A percentile compares a stretch with the other conserved stretches of the same genome.
Conservation (phyloP, 371 early-diverging fungal genomes). For the Mucor ambiguus region DNA sequence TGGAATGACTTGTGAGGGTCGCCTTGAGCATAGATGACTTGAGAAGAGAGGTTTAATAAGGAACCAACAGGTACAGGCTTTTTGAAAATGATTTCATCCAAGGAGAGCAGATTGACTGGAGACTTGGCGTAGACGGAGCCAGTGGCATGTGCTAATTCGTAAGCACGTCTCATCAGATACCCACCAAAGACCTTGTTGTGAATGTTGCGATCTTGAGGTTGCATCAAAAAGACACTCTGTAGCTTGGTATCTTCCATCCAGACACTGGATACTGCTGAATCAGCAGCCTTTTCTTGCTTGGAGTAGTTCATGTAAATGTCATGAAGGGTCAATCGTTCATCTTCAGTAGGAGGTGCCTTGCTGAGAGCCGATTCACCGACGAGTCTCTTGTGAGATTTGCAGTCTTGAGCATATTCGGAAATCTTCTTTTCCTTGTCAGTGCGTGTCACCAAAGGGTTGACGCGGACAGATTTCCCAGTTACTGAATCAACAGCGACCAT, state of each 20-base stretch:
- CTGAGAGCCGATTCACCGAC: slow-evolving; percentile 59
- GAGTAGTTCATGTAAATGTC: slow-evolving; percentile 73
- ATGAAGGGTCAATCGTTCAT: slow-evolving; percentile 85
- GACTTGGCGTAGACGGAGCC: slow-evolving; percentile 65
- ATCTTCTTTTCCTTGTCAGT: slow-evolving; percentile 75
- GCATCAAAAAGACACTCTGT: slow-evolving; percentile 71
- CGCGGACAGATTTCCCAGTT: slow-evolving; percentile 70
- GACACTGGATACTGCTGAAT: background rate
- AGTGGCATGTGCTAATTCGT: slow-evolving; percentile 79
- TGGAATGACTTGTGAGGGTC: slow-evolving; percentile 64
- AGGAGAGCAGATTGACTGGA: slow-evolving; percentile 61
- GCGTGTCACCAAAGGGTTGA: slow-evolving; percentile 75
- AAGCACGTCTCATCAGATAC: slow-evolving; percentile 73
- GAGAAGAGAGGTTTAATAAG: slow-evolving; percentile 70
- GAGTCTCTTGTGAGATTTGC: slow-evolving; percentile 69
- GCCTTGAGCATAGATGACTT: slow-evolving; percentile 71
- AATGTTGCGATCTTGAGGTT: slow-evolving; percentile 89
- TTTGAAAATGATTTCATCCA: slow-evolving; percentile 89
- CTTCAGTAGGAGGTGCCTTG: slow-evolving; percentile 77
- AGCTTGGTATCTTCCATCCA: slow-evolving; percentile 84
- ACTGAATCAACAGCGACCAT: slow-evolving; percentile 89
- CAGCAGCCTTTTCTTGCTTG: slow-evolving; percentile 34
- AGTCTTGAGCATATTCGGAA: slow-evolving; percentile 73
- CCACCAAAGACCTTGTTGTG: slow-evolving; percentile 94
- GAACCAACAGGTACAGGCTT: slow-evolving; percentile 93